Conservation (phyloP, 768 basidiomycete species). For the Candolleomyces efflorescens region DNA sequence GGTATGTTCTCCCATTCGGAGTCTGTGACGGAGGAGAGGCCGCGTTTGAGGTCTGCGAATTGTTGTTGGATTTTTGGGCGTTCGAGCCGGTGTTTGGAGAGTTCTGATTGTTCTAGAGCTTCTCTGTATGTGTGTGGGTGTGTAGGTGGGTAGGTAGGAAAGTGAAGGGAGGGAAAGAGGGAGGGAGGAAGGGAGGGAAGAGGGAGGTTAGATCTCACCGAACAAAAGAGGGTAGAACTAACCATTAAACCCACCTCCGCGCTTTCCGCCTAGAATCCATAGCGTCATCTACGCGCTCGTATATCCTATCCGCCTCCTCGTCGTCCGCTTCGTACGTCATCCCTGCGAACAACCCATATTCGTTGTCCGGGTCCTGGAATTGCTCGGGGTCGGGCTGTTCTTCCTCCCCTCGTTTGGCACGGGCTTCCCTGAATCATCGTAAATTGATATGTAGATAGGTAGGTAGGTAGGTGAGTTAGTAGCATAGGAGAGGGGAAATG, state of each 20-base stretch:
- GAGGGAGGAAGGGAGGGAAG: constrained; percentile 7
- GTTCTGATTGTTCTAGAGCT: constrained; percentile 64
- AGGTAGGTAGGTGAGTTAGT: no score
- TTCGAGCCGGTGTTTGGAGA: constrained; percentile 75
- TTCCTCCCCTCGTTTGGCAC: constrained; percentile 84
- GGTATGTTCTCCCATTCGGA: constrained; percentile 93
- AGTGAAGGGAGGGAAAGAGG: not conserved
- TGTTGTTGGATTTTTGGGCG: constrained; percentile 95
- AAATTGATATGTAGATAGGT: not conserved
- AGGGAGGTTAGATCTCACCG: constrained; percentile 22
- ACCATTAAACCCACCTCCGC: constrained; percentile 62
- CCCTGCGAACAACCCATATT: constrained; percentile 92
- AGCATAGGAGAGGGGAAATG: not conserved
- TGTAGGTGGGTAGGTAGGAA: not conserved
- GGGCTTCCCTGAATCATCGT: constrained; percentile 60
- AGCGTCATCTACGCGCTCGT: constrained; percentile 83
- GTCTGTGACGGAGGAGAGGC: constrained; percentile 80
- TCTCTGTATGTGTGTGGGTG: constrained; percentile 53
- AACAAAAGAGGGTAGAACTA: constrained; percentile 28
- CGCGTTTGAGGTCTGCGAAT: constrained; percentile 93
- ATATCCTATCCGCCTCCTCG: constrained; percentile 95
- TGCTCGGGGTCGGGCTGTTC: constrained; percentile 84
- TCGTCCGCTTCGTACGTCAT: constrained; percentile 97
- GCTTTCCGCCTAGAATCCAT: constrained; percentile 85
- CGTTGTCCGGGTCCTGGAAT: constrained; percentile 97